Conservation (phyloP, 163 green algal genomes). For the Chloromonas sp. region DNA sequence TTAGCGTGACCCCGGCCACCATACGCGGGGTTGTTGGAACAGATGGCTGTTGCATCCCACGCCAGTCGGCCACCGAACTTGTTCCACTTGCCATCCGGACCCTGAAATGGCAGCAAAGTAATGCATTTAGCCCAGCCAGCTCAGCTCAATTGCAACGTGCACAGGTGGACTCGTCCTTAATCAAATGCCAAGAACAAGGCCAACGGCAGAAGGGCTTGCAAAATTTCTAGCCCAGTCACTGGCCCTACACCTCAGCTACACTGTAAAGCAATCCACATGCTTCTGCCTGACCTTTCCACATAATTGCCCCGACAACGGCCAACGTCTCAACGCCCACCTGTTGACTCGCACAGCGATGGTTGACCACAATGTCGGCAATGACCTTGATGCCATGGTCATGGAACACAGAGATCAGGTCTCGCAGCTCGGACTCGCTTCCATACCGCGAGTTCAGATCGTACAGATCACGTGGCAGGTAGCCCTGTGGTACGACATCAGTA, state of each 20-base stretch:
- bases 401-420: conserved; percentile 63
- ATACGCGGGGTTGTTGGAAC: conserved; percentile 81
- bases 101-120: conserved; percentile 31
- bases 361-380: conserved; percentile 97
- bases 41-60: conserved; percentile 88
- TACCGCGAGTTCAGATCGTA: conserved; percentile 90
- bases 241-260: too few relatives aligned
- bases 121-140: conserved; percentile 9
- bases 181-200: too few relatives aligned
- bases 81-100: conserved; percentile 80
- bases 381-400: conserved; percentile 75
- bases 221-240: too few relatives aligned
- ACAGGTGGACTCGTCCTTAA: too few relatives aligned
- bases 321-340: conserved; percentile 5
- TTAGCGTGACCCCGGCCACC: conserved; percentile 75
- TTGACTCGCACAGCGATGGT: conserved; percentile 80
- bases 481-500: conserved; percentile 30
- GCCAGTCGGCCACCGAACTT: conserved; percentile 86
- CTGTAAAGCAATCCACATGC: too few relatives aligned
- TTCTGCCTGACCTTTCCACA: too few relatives aligned
- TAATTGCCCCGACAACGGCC: too few relatives aligned
- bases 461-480: conserved; percentile 78
- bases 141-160: too few relatives aligned
- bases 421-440: conserved; percentile 78
- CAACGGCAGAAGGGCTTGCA: too few relatives aligned